Percentiles rank a stretch among this genome's conserved stretches.
These are phyloP conservation scores for Psilocybe tampanensis DNA, from an alignment of 768 basidiomycete genomes.

Conservation along the genomic window DNA sequence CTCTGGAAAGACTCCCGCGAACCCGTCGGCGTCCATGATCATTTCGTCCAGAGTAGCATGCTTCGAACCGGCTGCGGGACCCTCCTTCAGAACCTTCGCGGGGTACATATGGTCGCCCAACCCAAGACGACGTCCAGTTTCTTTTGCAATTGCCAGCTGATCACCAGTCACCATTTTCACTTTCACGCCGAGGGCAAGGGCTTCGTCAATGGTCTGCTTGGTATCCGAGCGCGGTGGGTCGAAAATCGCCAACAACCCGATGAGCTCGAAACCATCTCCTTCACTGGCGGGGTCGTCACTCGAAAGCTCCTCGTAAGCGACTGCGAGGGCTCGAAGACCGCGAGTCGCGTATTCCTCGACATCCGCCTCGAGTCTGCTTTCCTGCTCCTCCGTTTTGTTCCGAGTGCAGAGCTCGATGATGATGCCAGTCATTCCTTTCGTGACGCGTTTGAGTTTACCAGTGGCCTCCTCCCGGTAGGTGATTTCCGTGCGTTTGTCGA, in stretches of 20 bases:
- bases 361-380: slow-evolving; percentile 89
- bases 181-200: slow-evolving; percentile 91
- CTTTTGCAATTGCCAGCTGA: slow-evolving; percentile 99
- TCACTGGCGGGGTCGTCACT: slow-evolving; percentile 81
- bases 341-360: slow-evolving; percentile 95
- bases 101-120: slow-evolving; percentile 99
- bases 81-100: slow-evolving; percentile 96
- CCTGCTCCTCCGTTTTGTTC: slow-evolving; percentile 92
- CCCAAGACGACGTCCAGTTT: slow-evolving; percentile 97
- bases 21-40: slow-evolving; percentile 99
- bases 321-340: slow-evolving; percentile 97
- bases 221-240: slow-evolving; percentile 98
- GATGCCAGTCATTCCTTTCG: slow-evolving; percentile 99
- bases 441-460: slow-evolving; percentile 96
- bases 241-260: slow-evolving; percentile 96
- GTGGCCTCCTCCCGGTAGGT: slow-evolving; percentile 92
- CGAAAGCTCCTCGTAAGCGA: slow-evolving; percentile 92
- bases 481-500: slow-evolving; percentile 98
- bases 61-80: slow-evolving; percentile 86
- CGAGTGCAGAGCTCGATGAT: slow-evolving; percentile 97
- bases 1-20: slow-evolving; percentile 98
- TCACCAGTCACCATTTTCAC: slow-evolving; percentile 99
- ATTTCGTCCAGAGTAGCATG: slow-evolving; percentile 90
- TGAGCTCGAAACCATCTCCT: slow-evolving; percentile 96
- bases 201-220: slow-evolving; percentile 99